Evolutionary conservation across 495 filamentous ascomycete genomes (phyloP).

Genomic region (Lasiosphaeria miniovina): DNA sequence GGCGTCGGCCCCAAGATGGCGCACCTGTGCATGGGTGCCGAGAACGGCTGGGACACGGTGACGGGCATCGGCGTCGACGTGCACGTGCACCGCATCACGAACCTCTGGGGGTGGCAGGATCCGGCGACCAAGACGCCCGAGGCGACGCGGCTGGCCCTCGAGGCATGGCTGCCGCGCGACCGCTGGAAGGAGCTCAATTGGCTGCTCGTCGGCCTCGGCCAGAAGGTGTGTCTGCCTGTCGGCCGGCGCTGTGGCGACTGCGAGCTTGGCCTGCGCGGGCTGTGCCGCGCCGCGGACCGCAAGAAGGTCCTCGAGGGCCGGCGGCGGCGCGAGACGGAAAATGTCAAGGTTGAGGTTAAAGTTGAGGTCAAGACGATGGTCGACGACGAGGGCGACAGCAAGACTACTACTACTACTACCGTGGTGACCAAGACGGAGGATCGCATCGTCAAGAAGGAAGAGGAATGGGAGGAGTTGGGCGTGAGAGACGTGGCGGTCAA

Average conservation of each 20-base stretch:
- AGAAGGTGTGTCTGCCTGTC: constrained; percentile 79
- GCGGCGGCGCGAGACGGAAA: constrained; percentile 22
- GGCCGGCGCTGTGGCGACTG: constrained; percentile 81
- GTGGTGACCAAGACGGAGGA: constrained; percentile 27
- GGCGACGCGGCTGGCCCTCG: constrained; percentile 72
- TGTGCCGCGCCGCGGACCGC: constrained; percentile 72
- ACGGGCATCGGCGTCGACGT: constrained; percentile 67
- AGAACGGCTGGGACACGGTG: constrained; percentile 52
- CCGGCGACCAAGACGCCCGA: constrained; percentile 73
- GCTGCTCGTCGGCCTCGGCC: constrained; percentile 86
- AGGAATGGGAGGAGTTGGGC: constrained; percentile 2
- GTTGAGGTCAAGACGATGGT: constrained; percentile 25
- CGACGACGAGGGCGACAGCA: constrained; percentile 26
- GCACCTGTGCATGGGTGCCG: constrained; percentile 74
- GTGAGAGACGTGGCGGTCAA: constrained; percentile 3
- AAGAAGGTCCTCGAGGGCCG: constrained; percentile 50
- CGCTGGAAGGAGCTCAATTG: constrained; percentile 95
- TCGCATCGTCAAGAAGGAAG: constrained; percentile 11
- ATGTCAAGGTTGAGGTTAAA: constrained; percentile 33
- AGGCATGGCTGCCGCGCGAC: constrained; percentile 82
- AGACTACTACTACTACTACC: too few relatives aligned
- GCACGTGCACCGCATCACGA: constrained; percentile 83
- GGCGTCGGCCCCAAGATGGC: constrained; percentile 99
- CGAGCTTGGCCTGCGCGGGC: constrained; percentile 63
- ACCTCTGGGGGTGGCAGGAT: constrained; percentile 87